These are phyloP conservation scores for Psidium friedrichsthalianum DNA, from an alignment of 345 rosid species.

Conservation along the genomic window DNA sequence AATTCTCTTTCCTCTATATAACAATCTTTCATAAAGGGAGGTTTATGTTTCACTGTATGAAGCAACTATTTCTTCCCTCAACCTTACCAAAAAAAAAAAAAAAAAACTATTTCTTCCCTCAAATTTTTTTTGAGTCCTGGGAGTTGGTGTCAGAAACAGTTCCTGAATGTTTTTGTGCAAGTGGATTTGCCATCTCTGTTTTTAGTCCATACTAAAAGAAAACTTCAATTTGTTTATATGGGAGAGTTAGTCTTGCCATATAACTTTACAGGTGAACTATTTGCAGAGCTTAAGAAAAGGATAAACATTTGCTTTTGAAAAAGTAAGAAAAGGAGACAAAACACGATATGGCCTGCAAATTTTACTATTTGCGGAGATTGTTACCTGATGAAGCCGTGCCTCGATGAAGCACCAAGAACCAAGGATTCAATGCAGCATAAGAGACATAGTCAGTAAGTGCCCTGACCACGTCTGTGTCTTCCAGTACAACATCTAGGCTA, in stretches of 20 bases:
- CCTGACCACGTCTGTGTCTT: conserved; percentile 52
- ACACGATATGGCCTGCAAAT: background rate
- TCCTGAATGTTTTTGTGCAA: background rate
- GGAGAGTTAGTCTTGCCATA: background rate
- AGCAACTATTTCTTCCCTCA: background rate
- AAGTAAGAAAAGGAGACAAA: background rate
- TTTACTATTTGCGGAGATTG: background rate
- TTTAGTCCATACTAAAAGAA: background rate
- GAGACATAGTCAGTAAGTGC: conserved; percentile 65
- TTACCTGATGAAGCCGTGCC: conserved; percentile 66
- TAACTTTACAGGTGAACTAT: background rate
- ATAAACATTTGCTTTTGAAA: background rate
- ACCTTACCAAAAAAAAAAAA: too few species aligned
- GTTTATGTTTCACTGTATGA: background rate
- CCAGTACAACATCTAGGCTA: conserved; percentile 52
- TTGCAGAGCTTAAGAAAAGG: background rate
- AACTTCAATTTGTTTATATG: background rate
- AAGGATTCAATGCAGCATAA: conserved; percentile 59
- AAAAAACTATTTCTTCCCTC: too few species aligned
- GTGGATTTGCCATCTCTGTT: background rate
- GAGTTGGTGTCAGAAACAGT: background rate
- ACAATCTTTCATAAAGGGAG: background rate
- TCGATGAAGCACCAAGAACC: conserved; percentile 72
- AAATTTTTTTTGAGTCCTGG: background rate
- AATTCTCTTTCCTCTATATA: background rate